Percentiles rank a stretch among this genome's conserved stretches.
phyloP scores from a whole-genome alignment of 768 basidiomycete genomes.

The Termitomyces sp. region DNA sequence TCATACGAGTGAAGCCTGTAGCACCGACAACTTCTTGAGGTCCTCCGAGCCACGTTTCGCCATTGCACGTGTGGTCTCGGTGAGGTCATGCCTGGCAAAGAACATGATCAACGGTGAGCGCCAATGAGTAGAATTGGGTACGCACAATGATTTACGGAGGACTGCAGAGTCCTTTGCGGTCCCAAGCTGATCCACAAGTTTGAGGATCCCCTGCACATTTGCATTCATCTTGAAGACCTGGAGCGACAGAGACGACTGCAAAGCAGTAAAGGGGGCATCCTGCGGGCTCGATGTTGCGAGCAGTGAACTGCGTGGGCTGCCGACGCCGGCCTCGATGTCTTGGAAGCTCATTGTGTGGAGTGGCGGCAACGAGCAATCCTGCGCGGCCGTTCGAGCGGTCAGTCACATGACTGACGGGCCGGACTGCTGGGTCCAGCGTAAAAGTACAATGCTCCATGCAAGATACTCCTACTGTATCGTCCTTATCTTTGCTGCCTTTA shows the following conservation, averaged over 20 bases:
- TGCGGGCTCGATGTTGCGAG: conserved; percentile 40
- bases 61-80: conserved; percentile 92
- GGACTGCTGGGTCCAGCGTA: background rate
- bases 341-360: conserved; percentile 46
- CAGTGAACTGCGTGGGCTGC: conserved; percentile 29
- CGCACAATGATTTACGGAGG: conserved; percentile 83
- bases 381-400: background rate
- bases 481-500: conserved; percentile 5
- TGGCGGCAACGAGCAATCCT: background rate
- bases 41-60: conserved; percentile 92
- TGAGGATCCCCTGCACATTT: conserved; percentile 93
- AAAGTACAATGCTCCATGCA: background rate
- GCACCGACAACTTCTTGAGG: conserved; percentile 77
- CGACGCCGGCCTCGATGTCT: conserved; percentile 47
- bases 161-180: conserved; percentile 73
- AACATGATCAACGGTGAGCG: background rate
- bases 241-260: conserved; percentile 79
- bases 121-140: conserved; percentile 9
- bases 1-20: conserved; percentile 59
- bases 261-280: conserved; percentile 67
- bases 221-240: conserved; percentile 99
- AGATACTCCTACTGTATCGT: background rate
- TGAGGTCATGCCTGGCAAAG: conserved; percentile 75
- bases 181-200: conserved; percentile 95
- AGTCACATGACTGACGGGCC: background rate